These are phyloP conservation scores for Pseudoneurospora amorphoporcata DNA, from an alignment of 495 filamentous ascomycete genomes.

Conservation along the genomic window DNA sequence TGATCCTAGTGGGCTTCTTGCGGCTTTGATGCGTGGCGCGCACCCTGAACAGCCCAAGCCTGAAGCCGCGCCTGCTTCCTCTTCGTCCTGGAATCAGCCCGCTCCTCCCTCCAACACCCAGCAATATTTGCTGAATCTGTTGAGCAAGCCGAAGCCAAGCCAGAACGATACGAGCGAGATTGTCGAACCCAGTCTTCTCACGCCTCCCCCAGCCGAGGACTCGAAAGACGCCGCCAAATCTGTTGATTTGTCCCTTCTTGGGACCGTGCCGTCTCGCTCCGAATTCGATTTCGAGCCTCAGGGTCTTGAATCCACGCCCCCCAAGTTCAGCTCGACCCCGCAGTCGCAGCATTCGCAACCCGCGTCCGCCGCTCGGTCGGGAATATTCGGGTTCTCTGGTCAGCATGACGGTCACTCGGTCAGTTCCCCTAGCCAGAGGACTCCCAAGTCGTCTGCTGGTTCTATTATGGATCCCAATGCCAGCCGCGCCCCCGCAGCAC, in stretches of 20 bases:
- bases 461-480: not conserved
- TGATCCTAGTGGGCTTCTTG: slow-evolving; percentile 41
- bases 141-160: slow-evolving; percentile 44
- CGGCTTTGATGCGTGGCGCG: slow-evolving; percentile 42
- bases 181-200: slow-evolving; percentile 29
- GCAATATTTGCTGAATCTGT: slow-evolving; percentile 40
- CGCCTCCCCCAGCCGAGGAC: slow-evolving; percentile 27
- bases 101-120: slow-evolving; percentile 39
- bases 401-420: slow-evolving; percentile 18
- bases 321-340: slow-evolving; percentile 29
- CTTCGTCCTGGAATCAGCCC: slow-evolving; percentile 26
- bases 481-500: slow-evolving; percentile 16
- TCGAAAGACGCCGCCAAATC: slow-evolving; percentile 9
- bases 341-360: slow-evolving; percentile 31
- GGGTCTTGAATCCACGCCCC: slow-evolving; percentile 23
- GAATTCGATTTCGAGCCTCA: slow-evolving; percentile 29
- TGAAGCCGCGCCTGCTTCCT: slow-evolving; percentile 18
- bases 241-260: slow-evolving; percentile 18
- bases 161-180: slow-evolving; percentile 36
- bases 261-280: slow-evolving; percentile 18
- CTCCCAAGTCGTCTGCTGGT: slow-evolving; percentile 29
- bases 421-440: slow-evolving; percentile 26
- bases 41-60: slow-evolving; percentile 30
- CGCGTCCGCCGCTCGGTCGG: slow-evolving; percentile 14
- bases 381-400: slow-evolving; percentile 9